These are phyloP conservation scores for Cudoniella acicularis DNA, from an alignment of 495 filamentous ascomycete species.

Conservation along the genomic window DNA sequence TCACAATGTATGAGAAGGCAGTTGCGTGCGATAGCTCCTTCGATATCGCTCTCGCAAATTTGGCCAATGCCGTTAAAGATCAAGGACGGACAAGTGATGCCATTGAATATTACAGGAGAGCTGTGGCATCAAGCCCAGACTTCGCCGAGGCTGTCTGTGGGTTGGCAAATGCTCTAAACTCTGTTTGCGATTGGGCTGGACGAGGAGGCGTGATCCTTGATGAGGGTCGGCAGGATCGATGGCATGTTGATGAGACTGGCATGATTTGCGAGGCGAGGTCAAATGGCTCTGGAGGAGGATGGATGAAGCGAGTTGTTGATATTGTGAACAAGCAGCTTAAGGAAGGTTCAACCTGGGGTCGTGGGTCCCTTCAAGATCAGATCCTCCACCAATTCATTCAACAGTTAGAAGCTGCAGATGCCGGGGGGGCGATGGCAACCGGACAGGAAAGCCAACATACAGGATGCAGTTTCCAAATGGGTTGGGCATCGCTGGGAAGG, in stretches of 20 bases:
- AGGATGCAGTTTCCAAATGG: constrained; percentile 52
- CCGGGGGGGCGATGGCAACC: constrained; percentile 31
- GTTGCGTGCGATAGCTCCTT: constrained; percentile 89
- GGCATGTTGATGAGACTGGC: constrained; percentile 88
- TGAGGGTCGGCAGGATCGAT: constrained; percentile 74
- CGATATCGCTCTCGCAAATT: constrained; percentile 94
- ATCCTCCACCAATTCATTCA: constrained; percentile 39
- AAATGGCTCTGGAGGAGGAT: constrained; percentile 61
- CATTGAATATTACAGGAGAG: constrained; percentile 85
- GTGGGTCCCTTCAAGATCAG: constrained; percentile 60
- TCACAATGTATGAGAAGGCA: constrained; percentile 96
- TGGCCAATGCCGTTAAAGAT: constrained; percentile 98
- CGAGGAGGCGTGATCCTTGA: constrained; percentile 78
- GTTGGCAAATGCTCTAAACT: constrained; percentile 92
- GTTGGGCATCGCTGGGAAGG: constrained; percentile 80
- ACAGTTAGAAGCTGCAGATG: constrained; percentile 42
- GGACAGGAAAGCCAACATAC: constrained; percentile 27
- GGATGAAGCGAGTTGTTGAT: constrained; percentile 93
- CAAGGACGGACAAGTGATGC: constrained; percentile 89
- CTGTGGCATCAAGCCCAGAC: constrained; percentile 85
- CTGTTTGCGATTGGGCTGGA: constrained; percentile 92
- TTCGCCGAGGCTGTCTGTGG: constrained; percentile 98
- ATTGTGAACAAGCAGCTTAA: constrained; percentile 88
- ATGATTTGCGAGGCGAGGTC: constrained; percentile 73
- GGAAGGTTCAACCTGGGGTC: constrained; percentile 87